phyloP scores from a whole-genome alignment of 202 grass and related monocot genomes.

The Zoysia matrella region DNA sequence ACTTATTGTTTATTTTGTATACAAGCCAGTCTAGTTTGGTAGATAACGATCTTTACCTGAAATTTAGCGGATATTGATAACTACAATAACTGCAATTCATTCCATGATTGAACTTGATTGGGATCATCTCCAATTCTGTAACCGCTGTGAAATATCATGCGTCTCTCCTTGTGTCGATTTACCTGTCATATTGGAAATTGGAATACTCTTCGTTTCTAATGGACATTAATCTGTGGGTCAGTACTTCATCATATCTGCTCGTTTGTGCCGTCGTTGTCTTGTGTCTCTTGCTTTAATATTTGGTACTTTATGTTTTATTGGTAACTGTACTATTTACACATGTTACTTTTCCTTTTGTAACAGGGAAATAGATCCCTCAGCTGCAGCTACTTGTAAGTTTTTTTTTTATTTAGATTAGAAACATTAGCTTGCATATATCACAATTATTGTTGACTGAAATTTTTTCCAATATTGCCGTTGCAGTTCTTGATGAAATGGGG shows the following conservation, averaged over 20 bases:
- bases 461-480: conserved; percentile 24
- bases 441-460: conserved; percentile 6
- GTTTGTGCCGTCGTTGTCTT: not conserved
- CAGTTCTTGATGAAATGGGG: conserved; percentile 61
- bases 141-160: not conserved
- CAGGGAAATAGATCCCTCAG: conserved; percentile 53
- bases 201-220: no score
- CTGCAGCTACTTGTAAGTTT: conserved; percentile 58
- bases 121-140: not conserved
- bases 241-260: conserved; percentile 9
- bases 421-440: conserved; percentile 17
- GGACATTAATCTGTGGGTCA: not conserved
- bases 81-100: no score
- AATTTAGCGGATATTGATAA: no score
- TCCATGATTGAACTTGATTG: conserved; percentile 4
- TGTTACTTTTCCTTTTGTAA: conserved; percentile 26
- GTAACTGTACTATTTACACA: conserved; percentile 14
- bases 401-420: not conserved
- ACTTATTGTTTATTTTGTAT: no score
- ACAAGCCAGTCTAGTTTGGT: no score
- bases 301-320: not conserved
- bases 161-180: not conserved
- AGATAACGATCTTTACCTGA: no score
- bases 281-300: conserved; percentile 17
- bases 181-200: not conserved